Percentiles rank a stretch among this genome's conserved stretches.
Conservation (phyloP, 2,329 filamentous ascomycete genomes). For the Coniochaeta hoffmannii region DNA sequence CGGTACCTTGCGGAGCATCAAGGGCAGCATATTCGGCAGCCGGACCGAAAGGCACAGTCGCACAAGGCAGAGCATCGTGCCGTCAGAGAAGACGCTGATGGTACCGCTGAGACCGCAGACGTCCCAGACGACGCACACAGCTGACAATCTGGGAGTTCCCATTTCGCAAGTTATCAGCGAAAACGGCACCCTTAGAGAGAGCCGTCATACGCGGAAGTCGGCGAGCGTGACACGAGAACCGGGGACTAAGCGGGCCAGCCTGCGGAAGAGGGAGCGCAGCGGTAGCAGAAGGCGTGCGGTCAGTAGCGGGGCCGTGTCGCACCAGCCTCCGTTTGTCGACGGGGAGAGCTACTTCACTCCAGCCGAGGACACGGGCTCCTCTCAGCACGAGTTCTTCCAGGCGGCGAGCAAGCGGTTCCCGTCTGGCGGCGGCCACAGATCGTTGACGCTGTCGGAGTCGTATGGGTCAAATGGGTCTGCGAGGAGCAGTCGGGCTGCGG, state of each 20-base stretch:
- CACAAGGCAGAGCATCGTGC: conserved; percentile 27
- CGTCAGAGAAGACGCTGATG: conserved; percentile 26
- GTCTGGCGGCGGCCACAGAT: conserved; percentile 31
- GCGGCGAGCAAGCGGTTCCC: conserved; percentile 32
- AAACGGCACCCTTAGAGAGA: conserved; percentile 33
- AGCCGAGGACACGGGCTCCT: conserved; percentile 27
- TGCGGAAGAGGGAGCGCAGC: conserved; percentile 46
- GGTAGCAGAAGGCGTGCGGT: conserved; percentile 36
- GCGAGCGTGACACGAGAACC: conserved; percentile 28
- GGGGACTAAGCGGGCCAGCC: conserved; percentile 36
- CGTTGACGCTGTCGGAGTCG: conserved; percentile 37
- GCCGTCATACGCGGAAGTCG: conserved; percentile 25
- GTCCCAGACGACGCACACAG: conserved; percentile 32
- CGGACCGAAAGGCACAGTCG: conserved; percentile 38
- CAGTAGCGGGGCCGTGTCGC: conserved; percentile 32
- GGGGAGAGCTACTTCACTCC: conserved; percentile 45
- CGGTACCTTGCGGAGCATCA: conserved; percentile 62
- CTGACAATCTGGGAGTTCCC: conserved; percentile 37
- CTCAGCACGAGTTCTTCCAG: conserved; percentile 36
- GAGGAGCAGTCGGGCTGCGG: conserved; percentile 29
- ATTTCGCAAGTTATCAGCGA: conserved; percentile 73
- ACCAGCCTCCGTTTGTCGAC: conserved; percentile 36
- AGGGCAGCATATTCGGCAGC: conserved; percentile 71
- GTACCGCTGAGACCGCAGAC: conserved; percentile 29
- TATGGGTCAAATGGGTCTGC: conserved; percentile 35